phyloP scores from a whole-genome alignment of 2,329 filamentous ascomycete genomes.

The Trichophyton verrucosum region DNA sequence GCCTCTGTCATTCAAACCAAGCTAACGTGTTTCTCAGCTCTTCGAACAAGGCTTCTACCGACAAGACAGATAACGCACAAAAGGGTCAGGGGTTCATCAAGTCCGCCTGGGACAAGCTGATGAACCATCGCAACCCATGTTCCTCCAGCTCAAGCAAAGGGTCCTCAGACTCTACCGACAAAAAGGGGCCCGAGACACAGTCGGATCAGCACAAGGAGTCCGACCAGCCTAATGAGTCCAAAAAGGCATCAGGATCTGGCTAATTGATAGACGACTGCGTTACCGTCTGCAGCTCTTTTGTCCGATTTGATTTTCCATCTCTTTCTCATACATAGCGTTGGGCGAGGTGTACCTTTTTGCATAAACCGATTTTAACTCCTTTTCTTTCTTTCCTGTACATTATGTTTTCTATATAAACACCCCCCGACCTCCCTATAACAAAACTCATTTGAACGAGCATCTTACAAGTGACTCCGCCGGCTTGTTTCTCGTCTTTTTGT shows the following conservation, averaged over 20 bases:
- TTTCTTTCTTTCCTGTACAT: not conserved
- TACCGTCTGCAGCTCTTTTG: not conserved
- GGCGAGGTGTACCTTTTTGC: constrained; percentile 17
- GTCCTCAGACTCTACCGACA: constrained; percentile 15
- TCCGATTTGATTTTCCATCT: constrained; percentile 3
- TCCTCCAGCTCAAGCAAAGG: constrained; percentile 11
- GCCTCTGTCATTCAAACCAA: not conserved
- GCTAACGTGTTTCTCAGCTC: constrained; percentile 17
- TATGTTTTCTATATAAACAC: not conserved
- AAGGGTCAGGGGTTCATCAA: constrained; percentile 85
- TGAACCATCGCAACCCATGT: constrained; percentile 46
- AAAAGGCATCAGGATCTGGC: constrained; percentile 30
- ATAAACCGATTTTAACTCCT: not conserved
- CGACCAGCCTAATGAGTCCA: constrained; percentile 23
- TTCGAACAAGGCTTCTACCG: constrained; percentile 1
- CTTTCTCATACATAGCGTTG: constrained; percentile 31
- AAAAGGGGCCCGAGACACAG: constrained; percentile 18
- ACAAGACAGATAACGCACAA: constrained; percentile 38
- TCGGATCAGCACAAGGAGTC: constrained; percentile 15
- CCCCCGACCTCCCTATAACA: not conserved
- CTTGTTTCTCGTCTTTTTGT: no score
- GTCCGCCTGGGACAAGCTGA: constrained; percentile 83
- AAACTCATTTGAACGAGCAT: not conserved
- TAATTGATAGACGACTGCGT: constrained; percentile 10
- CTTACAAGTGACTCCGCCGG: no score